Percentiles rank a stretch among this genome's conserved stretches.
These are phyloP conservation scores for Penstemon barbatus DNA, from an alignment of 257 asterid species.

Conservation along the genomic window DNA sequence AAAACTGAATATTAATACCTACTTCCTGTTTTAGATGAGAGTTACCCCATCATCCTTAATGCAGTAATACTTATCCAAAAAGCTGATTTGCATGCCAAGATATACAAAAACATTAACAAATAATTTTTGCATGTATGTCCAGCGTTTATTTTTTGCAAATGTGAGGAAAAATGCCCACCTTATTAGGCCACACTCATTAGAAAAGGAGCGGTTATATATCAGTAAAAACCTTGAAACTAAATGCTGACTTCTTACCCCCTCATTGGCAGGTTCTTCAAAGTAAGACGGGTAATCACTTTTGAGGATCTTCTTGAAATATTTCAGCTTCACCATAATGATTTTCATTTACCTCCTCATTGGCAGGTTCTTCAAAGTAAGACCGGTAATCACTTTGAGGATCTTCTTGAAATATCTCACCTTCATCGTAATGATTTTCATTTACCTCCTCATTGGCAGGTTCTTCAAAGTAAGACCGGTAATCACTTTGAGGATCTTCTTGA, in stretches of 20 bases:
- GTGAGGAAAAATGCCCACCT: neutral
- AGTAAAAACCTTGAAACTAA: conserved; percentile 18
- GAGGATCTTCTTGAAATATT: conserved; percentile 29
- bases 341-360: conserved; percentile 38
- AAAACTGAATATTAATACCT: neutral
- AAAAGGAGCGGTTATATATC: conserved; percentile 3
- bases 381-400: conserved; percentile 26
- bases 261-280: conserved; percentile 33
- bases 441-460: conserved; percentile 42
- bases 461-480: conserved; percentile 23
- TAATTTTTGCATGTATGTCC: neutral
- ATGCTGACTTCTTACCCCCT: conserved; percentile 40
- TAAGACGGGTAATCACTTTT: conserved; percentile 20
- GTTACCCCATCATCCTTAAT: neutral
- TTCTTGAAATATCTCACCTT: conserved; percentile 29
- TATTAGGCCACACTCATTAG: neutral
- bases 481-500: conserved; percentile 26
- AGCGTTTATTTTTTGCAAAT: too few relatives aligned
- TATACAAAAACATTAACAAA: too few relatives aligned
- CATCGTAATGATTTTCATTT: conserved; percentile 26
- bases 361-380: conserved; percentile 32
- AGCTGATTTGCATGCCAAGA: neutral
- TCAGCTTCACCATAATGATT: conserved; percentile 28
- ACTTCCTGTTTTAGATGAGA: conserved; percentile 6
- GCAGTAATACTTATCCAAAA: neutral